Evolutionary conservation across 2,329 filamentous ascomycete species (phyloP).

Genomic region (Pestalotiopsis sp.): DNA sequence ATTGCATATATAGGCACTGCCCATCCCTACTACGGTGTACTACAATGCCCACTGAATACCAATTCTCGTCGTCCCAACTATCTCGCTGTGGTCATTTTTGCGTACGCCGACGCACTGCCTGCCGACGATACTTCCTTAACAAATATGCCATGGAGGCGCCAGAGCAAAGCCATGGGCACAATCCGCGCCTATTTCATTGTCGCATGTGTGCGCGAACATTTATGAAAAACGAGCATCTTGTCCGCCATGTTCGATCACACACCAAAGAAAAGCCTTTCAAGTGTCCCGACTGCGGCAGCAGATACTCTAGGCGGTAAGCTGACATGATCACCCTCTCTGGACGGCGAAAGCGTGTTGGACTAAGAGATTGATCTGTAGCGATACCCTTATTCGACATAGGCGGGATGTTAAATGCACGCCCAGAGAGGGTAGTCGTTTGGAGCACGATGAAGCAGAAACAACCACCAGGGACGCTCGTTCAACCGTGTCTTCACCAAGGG

Average conservation of each 20-base stretch:
- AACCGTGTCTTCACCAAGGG: neutral
- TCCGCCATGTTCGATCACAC: neutral
- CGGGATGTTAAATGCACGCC: neutral
- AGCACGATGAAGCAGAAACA: neutral
- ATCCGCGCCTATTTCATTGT: neutral
- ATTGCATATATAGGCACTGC: too few relatives aligned
- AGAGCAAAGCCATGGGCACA: neutral
- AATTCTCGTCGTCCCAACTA: too few relatives aligned
- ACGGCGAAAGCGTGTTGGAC: neutral
- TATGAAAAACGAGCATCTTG: conserved; percentile 4
- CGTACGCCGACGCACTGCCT: neutral
- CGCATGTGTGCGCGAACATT: neutral
- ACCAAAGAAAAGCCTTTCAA: conserved; percentile 5
- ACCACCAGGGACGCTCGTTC: neutral
- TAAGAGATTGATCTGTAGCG: neutral
- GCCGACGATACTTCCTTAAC: neutral
- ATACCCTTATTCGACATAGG: neutral
- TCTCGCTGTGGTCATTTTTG: too few relatives aligned
- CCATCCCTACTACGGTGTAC: too few relatives aligned
- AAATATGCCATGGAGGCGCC: neutral
- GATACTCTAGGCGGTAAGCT: conserved; percentile 3
- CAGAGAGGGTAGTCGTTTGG: neutral
- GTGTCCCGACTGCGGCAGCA: neutral
- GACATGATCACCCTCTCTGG: neutral
- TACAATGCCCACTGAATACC: too few relatives aligned